These are phyloP conservation scores for Tricholoma bakamatsutake DNA, from an alignment of 768 basidiomycete genomes.

Conservation along the genomic window DNA sequence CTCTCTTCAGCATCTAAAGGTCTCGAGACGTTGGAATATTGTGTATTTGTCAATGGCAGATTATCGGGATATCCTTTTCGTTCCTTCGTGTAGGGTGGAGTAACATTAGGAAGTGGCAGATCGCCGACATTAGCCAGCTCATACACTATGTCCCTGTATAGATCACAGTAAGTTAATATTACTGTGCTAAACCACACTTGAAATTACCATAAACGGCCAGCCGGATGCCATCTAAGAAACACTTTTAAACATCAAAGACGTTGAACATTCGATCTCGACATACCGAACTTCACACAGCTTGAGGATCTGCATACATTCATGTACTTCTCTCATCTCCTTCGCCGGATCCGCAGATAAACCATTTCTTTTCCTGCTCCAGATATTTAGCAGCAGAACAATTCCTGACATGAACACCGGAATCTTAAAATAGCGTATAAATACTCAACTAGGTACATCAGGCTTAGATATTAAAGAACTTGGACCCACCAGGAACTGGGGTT, in stretches of 20 bases:
- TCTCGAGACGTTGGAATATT: background rate
- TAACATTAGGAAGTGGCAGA: slow-evolving; percentile 55
- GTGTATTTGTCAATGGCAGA: background rate
- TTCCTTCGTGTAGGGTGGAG: slow-evolving; percentile 37
- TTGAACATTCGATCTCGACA: background rate
- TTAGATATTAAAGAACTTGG: background rate
- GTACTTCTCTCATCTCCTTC: slow-evolving; percentile 51
- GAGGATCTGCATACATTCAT: slow-evolving; percentile 55
- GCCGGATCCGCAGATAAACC: slow-evolving; percentile 32
- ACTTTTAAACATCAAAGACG: background rate
- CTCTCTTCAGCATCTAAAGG: slow-evolving; percentile 11
- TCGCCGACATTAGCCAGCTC: slow-evolving; percentile 70
- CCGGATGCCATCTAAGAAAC: slow-evolving; percentile 30
- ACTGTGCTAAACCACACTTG: background rate
- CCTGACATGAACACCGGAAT: slow-evolving; percentile 31
- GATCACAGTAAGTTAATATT: slow-evolving; percentile 21
- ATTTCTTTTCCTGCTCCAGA: slow-evolving; percentile 44
- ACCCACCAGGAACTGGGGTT: slow-evolving; percentile 27
- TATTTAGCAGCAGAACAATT: slow-evolving; percentile 50
- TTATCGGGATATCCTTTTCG: background rate
- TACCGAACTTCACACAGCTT: slow-evolving; percentile 31
- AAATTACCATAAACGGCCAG: slow-evolving; percentile 39
- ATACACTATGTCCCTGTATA: slow-evolving; percentile 60
- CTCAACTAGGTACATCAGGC: background rate
- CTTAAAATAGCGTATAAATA: slow-evolving; percentile 17